Evolutionary conservation across 2,329 filamentous ascomycete species (phyloP).

Genomic region (Penicillium brasilianum): DNA sequence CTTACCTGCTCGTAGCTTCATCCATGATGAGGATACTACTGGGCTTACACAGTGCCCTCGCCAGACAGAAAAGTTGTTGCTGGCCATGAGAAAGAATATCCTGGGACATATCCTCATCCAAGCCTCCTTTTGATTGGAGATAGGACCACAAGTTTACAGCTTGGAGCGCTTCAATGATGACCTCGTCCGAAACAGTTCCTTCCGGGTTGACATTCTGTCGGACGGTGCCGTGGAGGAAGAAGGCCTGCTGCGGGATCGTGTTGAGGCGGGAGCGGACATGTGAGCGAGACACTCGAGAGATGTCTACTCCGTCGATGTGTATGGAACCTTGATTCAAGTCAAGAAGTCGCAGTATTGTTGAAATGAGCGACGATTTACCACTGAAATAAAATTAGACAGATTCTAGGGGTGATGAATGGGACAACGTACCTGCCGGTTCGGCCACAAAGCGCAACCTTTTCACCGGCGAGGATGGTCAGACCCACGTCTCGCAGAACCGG

Average conservation of each 20-base stretch:
- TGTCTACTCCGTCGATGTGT: constrained; percentile 35
- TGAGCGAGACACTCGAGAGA: constrained; percentile 28
- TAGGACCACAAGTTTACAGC: constrained; percentile 36
- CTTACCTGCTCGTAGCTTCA: constrained; percentile 33
- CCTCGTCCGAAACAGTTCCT: constrained; percentile 21
- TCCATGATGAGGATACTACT: constrained; percentile 34
- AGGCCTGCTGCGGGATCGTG: constrained; percentile 38
- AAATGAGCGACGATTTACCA: constrained; percentile 38
- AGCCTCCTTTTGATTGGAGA: constrained; percentile 35
- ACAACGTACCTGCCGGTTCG: constrained; percentile 36
- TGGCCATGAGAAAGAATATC: constrained; percentile 57
- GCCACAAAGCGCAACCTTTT: constrained; percentile 40
- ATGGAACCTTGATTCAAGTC: constrained; percentile 36
- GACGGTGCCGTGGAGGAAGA: constrained; percentile 32
- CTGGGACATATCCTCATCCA: constrained; percentile 42
- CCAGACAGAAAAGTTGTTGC: constrained; percentile 64
- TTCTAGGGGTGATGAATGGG: background rate
- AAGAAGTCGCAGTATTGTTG: constrained; percentile 35
- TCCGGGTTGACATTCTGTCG: constrained; percentile 26
- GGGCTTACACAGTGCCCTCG: constrained; percentile 56
- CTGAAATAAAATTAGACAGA: constrained; percentile 12
- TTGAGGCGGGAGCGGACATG: constrained; percentile 33
- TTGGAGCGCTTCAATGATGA: constrained; percentile 32
- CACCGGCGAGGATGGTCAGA: constrained; percentile 30
- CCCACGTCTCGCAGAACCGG: constrained; percentile 30